Evolutionary conservation across 192 early-diverging fungal genomes (phyloP).

Genomic region (Backusella morwellensis): DNA sequence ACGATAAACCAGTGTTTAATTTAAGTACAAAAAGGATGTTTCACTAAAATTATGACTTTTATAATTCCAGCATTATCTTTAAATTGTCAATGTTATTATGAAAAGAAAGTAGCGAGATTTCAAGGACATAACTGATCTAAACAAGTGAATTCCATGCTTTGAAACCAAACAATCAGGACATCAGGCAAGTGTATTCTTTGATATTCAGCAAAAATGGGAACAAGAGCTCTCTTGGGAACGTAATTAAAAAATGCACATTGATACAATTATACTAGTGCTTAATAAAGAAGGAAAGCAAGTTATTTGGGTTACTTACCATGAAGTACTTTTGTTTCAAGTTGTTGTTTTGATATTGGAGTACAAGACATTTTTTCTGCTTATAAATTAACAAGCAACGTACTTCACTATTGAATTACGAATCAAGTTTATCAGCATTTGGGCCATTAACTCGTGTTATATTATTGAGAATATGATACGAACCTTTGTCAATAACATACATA

Average conservation of each 20-base stretch:
- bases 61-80: neutral
- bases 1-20: no score
- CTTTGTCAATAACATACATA: neutral
- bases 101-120: neutral
- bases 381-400: neutral
- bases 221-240: neutral
- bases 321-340: neutral
- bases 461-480: neutral
- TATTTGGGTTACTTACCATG: neutral
- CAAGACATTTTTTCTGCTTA: neutral
- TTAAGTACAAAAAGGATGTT: neutral
- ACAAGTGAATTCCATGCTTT: neutral
- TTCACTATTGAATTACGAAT: neutral
- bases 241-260: neutral
- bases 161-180: neutral
- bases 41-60: neutral
- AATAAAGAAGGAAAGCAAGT: neutral
- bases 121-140: neutral
- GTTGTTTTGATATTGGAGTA: neutral
- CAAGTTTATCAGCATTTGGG: neutral
- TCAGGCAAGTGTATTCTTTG: neutral
- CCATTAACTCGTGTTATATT: neutral
- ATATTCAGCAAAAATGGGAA: neutral
- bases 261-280: neutral
- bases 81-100: neutral